Conservation (phyloP, 495 filamentous ascomycete species). For the Penicillium pancosmium region DNA sequence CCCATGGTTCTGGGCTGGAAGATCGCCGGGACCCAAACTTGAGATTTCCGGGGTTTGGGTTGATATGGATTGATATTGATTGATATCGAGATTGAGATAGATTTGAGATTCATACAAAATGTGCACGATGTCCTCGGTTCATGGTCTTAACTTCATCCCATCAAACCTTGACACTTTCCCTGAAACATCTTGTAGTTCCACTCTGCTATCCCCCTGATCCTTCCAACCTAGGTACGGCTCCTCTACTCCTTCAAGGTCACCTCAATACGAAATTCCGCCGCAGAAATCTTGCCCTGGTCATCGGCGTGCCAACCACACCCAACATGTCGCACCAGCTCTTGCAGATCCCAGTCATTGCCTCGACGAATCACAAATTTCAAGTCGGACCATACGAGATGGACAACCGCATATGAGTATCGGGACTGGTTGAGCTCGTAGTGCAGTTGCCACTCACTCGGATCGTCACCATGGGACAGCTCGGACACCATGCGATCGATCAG, state of each 20-base stretch:
- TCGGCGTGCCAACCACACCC: constrained; percentile 18
- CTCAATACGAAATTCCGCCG: constrained; percentile 13
- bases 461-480: neutral
- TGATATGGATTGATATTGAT: neutral
- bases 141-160: neutral
- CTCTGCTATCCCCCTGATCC: neutral
- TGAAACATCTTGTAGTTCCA: neutral
- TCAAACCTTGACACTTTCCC: neutral
- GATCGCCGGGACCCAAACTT: constrained; percentile 19
- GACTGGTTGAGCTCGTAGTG: neutral
- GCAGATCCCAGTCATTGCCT: constrained; percentile 7
- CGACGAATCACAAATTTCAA: constrained; percentile 16
- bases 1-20: constrained; percentile 16
- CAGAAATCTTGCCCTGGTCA: constrained; percentile 6
- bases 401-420: constrained; percentile 8
- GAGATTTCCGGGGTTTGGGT: constrained; percentile 3
- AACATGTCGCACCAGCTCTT: constrained; percentile 13
- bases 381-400: constrained; percentile 10
- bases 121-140: neutral
- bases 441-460: constrained; percentile 4
- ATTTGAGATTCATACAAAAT: too few species aligned
- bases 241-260: constrained; percentile 12
- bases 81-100: too few species aligned
- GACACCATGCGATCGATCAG: neutral
- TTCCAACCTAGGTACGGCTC: neutral